Base-by-base conservation (phyloP, 1,139 yeast species). In the Suhomyces bribrorum region DNA sequence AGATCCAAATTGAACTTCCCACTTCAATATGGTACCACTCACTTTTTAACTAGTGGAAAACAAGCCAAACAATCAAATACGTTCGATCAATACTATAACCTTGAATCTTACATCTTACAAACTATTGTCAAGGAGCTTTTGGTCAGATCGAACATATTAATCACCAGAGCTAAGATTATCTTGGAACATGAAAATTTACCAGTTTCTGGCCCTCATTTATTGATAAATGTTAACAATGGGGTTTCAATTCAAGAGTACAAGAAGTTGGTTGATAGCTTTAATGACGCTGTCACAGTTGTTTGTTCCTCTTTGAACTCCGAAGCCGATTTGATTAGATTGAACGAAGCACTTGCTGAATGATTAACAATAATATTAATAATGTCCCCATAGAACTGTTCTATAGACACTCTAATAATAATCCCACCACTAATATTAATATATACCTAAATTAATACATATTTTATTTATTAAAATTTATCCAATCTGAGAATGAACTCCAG, bases 171-270 rank as follows among this genome's bases (percentile, higher is more conserved):
- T 12, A 83, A 84, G 45, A 73, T 79, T 44, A 73, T 88, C 13
- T 69, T 83, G 40, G 82, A 79, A 48, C 95, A 84, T 53, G 97
- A 90, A 57, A 65, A 81, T 41, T 73, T 86, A 46, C 94, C 95
- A 4, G 72, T 86, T 31, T 75, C 78, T 36, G 59, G 61, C 36
- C 96, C 94, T 20, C 84, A 85, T 48, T 69, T 90, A 51, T 74
- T 83, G 50, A 57, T 89, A 11, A 71, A 76, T 49, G 62, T 85
- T 35, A 83, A 79, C 51, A 69, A 73, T 26, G 82, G 78, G 3
- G 74, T 82, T 43, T 57, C 75, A 2, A 57, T 58, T 25, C 62
- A 65, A n/a, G 95, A 88, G 47, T 61, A 84, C 37, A 41, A 37
- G 59, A 64, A 38, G 32, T 38, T 49, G 32, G 44, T 37, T 22